Conservation (phyloP, 495 filamentous ascomycete species). For the Tuber brumale region DNA sequence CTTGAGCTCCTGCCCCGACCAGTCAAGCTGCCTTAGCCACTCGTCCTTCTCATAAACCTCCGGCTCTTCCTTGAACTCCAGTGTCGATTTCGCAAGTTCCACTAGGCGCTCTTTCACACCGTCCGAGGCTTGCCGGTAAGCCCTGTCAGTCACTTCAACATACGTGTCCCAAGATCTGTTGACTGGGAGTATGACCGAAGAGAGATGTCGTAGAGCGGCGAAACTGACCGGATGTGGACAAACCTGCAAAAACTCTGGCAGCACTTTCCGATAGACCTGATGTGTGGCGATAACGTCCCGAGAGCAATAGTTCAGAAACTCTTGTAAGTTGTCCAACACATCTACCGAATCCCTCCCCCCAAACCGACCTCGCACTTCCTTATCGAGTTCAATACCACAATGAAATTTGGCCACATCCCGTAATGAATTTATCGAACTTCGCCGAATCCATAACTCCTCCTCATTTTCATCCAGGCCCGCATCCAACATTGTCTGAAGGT, state of each 20-base stretch:
- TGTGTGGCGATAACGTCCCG: conserved; percentile 91
- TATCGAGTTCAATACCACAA: conserved; percentile 85
- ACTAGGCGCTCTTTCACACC: conserved; percentile 68
- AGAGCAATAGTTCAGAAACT: conserved; percentile 90
- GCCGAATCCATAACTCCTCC: conserved; percentile 89
- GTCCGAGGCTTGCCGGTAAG: conserved; percentile 68
- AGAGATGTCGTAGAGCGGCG: conserved; percentile 82
- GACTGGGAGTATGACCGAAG: conserved; percentile 85
- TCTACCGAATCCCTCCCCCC: conserved; percentile 69
- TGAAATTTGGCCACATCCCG: conserved; percentile 97
- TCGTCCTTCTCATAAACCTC: conserved; percentile 67
- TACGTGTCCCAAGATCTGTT: conserved; percentile 82
- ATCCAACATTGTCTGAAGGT: background rate
- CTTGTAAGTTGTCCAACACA: conserved; percentile 62
- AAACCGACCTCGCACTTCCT: conserved; percentile 77
- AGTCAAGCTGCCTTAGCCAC: conserved; percentile 91
- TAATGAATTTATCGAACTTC: conserved; percentile 90
- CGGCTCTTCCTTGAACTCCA: conserved; percentile 62
- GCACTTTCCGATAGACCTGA: conserved; percentile 82
- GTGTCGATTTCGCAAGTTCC: conserved; percentile 64
- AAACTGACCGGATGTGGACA: conserved; percentile 98
- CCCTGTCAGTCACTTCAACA: conserved; percentile 70
- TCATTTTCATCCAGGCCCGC: conserved; percentile 58
- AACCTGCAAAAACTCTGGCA: conserved; percentile 75
- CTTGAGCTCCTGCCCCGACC: conserved; percentile 82